Conservation (phyloP, 2,329 filamentous ascomycete genomes). For the Tolypocladium album region DNA sequence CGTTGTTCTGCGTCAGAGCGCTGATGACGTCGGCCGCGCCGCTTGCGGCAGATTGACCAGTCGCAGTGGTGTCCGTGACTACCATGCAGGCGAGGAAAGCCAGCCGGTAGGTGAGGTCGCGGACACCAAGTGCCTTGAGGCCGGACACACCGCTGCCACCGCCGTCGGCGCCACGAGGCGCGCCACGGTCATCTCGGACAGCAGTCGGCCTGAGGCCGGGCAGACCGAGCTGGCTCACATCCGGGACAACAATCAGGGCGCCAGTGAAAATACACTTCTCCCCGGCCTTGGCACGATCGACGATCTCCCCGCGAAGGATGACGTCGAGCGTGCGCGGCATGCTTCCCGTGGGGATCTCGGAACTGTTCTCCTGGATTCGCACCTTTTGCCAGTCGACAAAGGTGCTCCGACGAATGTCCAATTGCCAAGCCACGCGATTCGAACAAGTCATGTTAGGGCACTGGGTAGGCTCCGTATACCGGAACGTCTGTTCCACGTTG, state of each 20-base stretch:
- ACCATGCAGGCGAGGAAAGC: constrained; percentile 98
- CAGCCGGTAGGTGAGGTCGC: constrained; percentile 88
- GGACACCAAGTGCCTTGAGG: constrained; percentile 83
- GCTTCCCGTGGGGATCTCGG: constrained; percentile 94
- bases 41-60: constrained; percentile 58
- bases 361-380: constrained; percentile 94
- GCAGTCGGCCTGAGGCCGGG: constrained; percentile 78
- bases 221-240: constrained; percentile 88
- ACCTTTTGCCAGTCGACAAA: constrained; percentile 99
- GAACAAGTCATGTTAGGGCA: constrained; percentile 82
- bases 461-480: constrained; percentile 92
- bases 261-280: constrained; percentile 98
- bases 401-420: constrained; percentile 95
- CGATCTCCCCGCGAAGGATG: constrained; percentile 91
- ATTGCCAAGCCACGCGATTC: constrained; percentile 85
- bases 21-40: constrained; percentile 70
- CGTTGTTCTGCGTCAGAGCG: constrained; percentile 55
- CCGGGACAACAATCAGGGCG: constrained; percentile 89
- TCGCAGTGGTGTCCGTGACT: constrained; percentile 72
- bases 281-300: constrained; percentile 91
- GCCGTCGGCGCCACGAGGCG: constrained; percentile 62
- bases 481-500: constrained; percentile 94
- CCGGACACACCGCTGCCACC: constrained; percentile 80
- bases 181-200: constrained; percentile 69
- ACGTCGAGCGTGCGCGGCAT: constrained; percentile 99